Conservation (phyloP, 768 basidiomycete species). For the Mycena belliarum region DNA sequence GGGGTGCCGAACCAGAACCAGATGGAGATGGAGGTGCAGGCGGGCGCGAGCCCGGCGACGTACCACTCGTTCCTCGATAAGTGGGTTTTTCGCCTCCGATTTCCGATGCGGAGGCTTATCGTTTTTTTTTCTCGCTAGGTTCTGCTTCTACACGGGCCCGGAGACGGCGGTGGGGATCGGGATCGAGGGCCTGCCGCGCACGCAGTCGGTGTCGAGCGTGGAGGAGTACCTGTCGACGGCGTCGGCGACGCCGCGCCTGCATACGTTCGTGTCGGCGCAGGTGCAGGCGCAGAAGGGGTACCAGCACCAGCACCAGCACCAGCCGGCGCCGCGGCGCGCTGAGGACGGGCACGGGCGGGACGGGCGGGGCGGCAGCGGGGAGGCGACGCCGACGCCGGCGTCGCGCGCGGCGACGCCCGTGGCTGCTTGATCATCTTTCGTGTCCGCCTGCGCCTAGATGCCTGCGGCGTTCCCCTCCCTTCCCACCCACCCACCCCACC, state of each 20-base stretch:
- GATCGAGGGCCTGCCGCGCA: conserved; percentile 29
- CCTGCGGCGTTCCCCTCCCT: no score
- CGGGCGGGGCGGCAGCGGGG: no score
- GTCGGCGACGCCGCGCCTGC: conserved; percentile 31
- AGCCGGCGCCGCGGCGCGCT: conserved; percentile 1
- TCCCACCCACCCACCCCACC: background rate
- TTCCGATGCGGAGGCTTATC: no score
- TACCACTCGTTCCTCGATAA: conserved; percentile 66
- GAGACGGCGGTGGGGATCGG: conserved; percentile 26
- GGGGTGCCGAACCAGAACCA: no score
- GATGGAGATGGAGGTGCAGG: conserved; percentile 17
- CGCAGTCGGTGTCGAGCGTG: conserved; percentile 56
- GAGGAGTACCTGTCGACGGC: conserved; percentile 47
- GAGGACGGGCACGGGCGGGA: no score
- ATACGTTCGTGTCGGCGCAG: conserved; percentile 24
- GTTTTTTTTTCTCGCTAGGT: no score
- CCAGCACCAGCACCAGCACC: conserved; percentile 4
- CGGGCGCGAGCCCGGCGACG: conserved; percentile 32
- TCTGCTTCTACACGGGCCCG: conserved; percentile 79
- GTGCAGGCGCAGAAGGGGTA: no score
- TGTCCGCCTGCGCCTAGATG: no score
- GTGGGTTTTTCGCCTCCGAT: no score
- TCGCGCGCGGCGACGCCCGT: conserved; percentile 13
- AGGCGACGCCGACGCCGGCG: conserved; percentile 7
- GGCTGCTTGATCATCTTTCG: conserved; percentile 4